Evolutionary conservation across 768 basidiomycete genomes (phyloP).

Genomic region (Mycena epipterygia): DNA sequence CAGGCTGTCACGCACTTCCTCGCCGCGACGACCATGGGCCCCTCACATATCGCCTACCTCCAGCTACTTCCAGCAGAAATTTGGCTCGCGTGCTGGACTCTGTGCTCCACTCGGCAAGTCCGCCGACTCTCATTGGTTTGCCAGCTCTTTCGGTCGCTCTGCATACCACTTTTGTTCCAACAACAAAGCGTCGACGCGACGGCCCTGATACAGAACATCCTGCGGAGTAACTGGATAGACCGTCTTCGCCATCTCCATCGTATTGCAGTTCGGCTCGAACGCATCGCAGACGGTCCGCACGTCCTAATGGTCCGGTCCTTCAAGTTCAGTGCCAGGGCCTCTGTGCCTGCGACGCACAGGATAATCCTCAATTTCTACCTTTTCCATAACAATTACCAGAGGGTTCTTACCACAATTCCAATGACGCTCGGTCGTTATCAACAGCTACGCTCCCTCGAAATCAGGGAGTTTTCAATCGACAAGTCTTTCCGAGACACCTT

Average conservation of each 20-base stretch:
- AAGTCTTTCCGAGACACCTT: neutral
- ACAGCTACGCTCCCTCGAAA: neutral
- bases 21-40: constrained; percentile 7
- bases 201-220: neutral
- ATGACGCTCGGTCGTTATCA: neutral
- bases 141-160: neutral
- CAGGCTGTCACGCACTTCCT: no score
- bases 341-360: neutral
- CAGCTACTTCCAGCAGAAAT: neutral
- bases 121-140: constrained; percentile 7
- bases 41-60: neutral
- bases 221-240: neutral
- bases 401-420: neutral
- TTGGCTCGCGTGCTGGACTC: constrained; percentile 6
- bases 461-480: neutral
- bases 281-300: neutral
- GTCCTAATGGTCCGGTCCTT: neutral
- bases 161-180: constrained; percentile 5
- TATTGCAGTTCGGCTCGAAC: neutral
- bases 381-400: neutral
- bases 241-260: neutral
- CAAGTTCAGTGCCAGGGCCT: neutral
- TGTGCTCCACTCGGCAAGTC: constrained; percentile 3
- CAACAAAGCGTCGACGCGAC: neutral
- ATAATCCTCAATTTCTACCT: neutral